Base-by-base conservation (phyloP, 2,329 filamentous ascomycete genomes). In the Neocatenulostroma microsporum region DNA sequence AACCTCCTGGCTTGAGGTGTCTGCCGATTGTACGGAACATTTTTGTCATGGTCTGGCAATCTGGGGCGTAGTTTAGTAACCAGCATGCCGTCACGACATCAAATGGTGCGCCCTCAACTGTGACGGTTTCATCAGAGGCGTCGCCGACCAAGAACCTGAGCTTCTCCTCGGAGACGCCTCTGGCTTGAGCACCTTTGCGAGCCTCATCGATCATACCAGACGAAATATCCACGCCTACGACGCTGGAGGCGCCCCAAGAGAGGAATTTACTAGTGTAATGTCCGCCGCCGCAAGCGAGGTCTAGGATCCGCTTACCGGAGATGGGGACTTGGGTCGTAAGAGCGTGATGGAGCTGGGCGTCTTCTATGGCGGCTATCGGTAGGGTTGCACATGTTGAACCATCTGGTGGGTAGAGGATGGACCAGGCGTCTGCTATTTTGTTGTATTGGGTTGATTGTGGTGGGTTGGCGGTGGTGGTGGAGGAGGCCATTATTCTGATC, bases 401-500 rank as follows among this genome's bases (percentile, higher is more conserved):
- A 13, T 29, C 26, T 6, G 26, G 26, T 6, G 26, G 26, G 13
- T 29, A 29, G 26, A 29, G 26, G 9, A 29, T 14, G 15, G 26
- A 10, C 11, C 15, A 29, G 26, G 26, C 26, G 13, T 29, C 13
- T 10, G 26, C 15, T 9, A 35, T 35, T 12, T 12, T 25, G 15
- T 35, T 23, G 21, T 35, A 35, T 35, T 35, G 33, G 5, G 29
- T 31, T 5, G 29, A 17, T n/a, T n/a, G n/a, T n/a, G n/a, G n/a
- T n/a, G n/a, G n/a, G n/a, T n/a, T n/a, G n/a, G n/a, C n/a, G n/a
- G n/a, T n/a, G n/a, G n/a, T n/a, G n/a, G n/a, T n/a, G n/a, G n/a
- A n/a, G n/a, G n/a, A n/a, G n/a, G n/a, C n/a, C n/a, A n/a, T n/a
- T n/a, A n/a, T n/a, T n/a, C n/a, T n/a, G n/a, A n/a, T n/a, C n/a